Evolutionary conservation across 164 flowering plant species (phyloP).

Genomic region (Saururus chinensis): DNA sequence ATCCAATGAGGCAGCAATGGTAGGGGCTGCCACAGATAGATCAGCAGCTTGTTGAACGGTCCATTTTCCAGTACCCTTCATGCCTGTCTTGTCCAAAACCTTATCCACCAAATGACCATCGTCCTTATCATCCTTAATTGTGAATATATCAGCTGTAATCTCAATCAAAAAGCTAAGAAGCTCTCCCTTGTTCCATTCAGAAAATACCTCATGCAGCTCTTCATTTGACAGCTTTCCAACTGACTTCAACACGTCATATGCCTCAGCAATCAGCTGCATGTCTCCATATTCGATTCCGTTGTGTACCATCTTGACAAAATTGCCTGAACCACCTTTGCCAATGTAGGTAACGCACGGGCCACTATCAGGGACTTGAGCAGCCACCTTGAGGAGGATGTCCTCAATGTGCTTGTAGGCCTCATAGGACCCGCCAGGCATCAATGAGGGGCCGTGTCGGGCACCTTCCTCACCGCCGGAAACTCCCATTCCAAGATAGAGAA

Average conservation of each 20-base stretch:
- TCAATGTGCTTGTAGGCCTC: slow-evolving; percentile 62
- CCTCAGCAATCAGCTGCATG: slow-evolving; percentile 72
- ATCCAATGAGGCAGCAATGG: slow-evolving; percentile 58
- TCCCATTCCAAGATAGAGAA: slow-evolving; percentile 67
- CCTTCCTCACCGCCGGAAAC: slow-evolving; percentile 82
- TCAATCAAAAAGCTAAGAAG: slow-evolving; percentile 61
- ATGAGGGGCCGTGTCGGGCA: slow-evolving; percentile 59
- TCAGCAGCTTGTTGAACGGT: slow-evolving; percentile 81
- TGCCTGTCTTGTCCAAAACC: slow-evolving; percentile 64
- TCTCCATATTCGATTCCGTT: slow-evolving; percentile 76
- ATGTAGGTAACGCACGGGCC: slow-evolving; percentile 70
- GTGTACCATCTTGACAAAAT: slow-evolving; percentile 62
- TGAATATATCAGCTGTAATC: slow-evolving; percentile 74
- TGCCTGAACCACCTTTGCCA: slow-evolving; percentile 66
- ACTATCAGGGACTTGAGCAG: slow-evolving; percentile 66
- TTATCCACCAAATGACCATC: slow-evolving; percentile 61
- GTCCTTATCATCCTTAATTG: slow-evolving; percentile 56
- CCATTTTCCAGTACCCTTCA: slow-evolving; percentile 77
- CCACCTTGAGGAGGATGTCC: slow-evolving; percentile 60
- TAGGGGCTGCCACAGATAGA: slow-evolving; percentile 61
- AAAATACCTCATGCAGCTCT: slow-evolving; percentile 40
- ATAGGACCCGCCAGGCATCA: slow-evolving; percentile 76
- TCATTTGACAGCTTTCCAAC: slow-evolving; percentile 63
- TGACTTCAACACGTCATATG: slow-evolving; percentile 61
- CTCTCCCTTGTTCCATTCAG: slow-evolving; percentile 74